Base-by-base conservation (phyloP, 2,329 filamentous ascomycete species). In the Ascomycota sp. region DNA sequence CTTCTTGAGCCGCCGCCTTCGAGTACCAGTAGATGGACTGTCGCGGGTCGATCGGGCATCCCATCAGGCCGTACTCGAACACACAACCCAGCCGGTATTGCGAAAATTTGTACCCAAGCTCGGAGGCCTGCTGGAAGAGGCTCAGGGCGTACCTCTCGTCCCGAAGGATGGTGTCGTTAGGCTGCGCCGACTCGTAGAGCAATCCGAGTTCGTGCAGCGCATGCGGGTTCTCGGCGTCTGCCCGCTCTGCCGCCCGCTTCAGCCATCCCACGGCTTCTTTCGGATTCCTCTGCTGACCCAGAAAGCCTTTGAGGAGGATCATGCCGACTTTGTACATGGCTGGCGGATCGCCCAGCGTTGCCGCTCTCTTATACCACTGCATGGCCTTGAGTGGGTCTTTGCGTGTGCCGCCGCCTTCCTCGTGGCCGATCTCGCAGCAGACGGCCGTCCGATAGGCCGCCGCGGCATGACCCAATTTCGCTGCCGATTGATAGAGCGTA, bases 271-370 rank as follows among this genome's bases (percentile, higher is more conserved):
- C 69, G 12, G 83, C 85, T 54, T 95, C 89, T 26, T 77, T 68
- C 3, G 81, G 69, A 45, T 91, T 92, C 45, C 63, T 71, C 17
- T 64, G 67, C 47, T 95, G 85, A 4, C 85, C 85, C n/a, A 98
- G 65, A 20, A 95, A 62, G 8, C 86, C 89, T 52, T 95, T 95
- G 32, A 95, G 67, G 36, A 81, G 59, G 39, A 98, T 92, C 75
- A 94, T 92, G 34, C 89, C 89, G 53, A 95, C 73, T 54, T 98
- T 98, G 59, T 94, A 98, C 82, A 95, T 92, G 20, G 85, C 89
- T 1, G 86, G 79, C 2, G 78, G 76, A 45, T 98, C 86, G 3
- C 89, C 86, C 3, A 95, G 62, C 9, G 77, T 76, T 8, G 89
- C 86, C 6, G 89, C 83, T 26, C 85, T 78, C 49, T 86, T 83